Conservation (phyloP, 345 rosid genomes). For the Lagerstroemia speciosa region DNA sequence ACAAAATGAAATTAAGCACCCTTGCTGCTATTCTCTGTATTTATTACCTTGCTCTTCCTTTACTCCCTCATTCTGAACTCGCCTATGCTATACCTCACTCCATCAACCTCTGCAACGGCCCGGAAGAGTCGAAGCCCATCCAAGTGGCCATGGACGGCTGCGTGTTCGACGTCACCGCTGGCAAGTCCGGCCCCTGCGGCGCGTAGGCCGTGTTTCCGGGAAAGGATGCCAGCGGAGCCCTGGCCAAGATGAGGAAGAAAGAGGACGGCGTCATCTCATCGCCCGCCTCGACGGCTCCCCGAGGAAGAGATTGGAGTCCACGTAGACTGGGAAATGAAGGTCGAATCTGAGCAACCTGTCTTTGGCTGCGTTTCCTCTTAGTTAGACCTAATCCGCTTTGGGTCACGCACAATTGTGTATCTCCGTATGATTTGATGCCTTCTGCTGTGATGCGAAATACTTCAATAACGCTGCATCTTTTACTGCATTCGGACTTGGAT, state of each 20-base stretch:
- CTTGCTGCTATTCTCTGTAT: no score
- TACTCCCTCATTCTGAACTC: no score
- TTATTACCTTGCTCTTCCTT: no score
- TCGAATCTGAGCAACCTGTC: slow-evolving; percentile 72
- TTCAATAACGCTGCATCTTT: background rate
- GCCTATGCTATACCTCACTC: no score
- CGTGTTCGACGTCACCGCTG: slow-evolving; percentile 64
- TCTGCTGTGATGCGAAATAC: background rate
- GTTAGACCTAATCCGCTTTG: background rate
- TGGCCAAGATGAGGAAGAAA: slow-evolving; percentile 92
- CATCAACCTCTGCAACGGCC: slow-evolving; percentile 57
- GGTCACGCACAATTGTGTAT: background rate
- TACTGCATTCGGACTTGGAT: no score
- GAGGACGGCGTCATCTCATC: slow-evolving; percentile 64
- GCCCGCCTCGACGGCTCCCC: slow-evolving; percentile 61
- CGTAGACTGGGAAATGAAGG: slow-evolving; percentile 77
- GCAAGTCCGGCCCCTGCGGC: slow-evolving; percentile 64
- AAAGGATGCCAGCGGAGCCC: slow-evolving; percentile 76
- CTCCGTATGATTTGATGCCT: background rate
- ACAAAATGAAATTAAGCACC: no score
- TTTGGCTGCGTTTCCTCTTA: slow-evolving; percentile 58
- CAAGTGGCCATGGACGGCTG: slow-evolving; percentile 73
- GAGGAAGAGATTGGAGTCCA: slow-evolving; percentile 72
- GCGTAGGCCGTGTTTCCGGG: slow-evolving; percentile 66
- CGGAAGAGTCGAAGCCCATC: slow-evolving; percentile 63